Conservation (phyloP, 2,329 filamentous ascomycete species). For the Bretziella fagacearum region DNA sequence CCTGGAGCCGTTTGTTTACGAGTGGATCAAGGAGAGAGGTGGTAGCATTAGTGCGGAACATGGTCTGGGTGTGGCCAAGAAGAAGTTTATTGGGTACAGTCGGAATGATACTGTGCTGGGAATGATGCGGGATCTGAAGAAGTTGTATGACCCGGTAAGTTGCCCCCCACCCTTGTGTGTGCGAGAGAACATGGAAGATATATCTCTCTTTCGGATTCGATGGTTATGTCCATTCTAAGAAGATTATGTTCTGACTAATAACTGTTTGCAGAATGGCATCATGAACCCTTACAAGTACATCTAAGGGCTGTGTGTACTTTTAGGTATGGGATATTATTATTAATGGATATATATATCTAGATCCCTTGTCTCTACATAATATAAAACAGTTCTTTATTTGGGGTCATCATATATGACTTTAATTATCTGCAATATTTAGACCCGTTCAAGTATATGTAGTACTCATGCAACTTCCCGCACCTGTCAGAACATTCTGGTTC, state of each 20-base stretch:
- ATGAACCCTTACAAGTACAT: conserved; percentile 99
- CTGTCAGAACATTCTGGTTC: too few species aligned
- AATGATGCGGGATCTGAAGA: conserved; percentile 91
- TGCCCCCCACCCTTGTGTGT: too few species aligned
- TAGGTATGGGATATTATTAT: not conserved
- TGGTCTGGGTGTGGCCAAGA: conserved; percentile 85
- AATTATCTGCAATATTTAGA: too few species aligned
- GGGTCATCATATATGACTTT: too few species aligned
- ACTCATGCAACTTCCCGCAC: too few species aligned
- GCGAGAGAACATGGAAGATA: not conserved
- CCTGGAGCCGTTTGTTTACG: conserved; percentile 90
- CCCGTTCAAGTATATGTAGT: too few species aligned
- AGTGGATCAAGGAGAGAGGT: conserved; percentile 78
- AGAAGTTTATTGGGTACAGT: conserved; percentile 87
- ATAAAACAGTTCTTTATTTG: too few species aligned
- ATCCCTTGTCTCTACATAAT: too few species aligned
- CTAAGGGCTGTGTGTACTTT: conserved; percentile 21
- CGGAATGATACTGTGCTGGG: conserved; percentile 71
- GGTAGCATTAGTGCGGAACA: conserved; percentile 97
- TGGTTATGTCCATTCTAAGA: too few species aligned
- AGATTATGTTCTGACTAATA: too few species aligned
- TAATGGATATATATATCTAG: too few species aligned
- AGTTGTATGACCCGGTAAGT: conserved; percentile 82
- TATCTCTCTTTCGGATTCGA: not conserved
- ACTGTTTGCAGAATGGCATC: conserved; percentile 61